Evolutionary conservation across 257 asterid species (phyloP), one percentile per base, ranked within the genome.

Genomic region (Gentiana macrophylla): DNA sequence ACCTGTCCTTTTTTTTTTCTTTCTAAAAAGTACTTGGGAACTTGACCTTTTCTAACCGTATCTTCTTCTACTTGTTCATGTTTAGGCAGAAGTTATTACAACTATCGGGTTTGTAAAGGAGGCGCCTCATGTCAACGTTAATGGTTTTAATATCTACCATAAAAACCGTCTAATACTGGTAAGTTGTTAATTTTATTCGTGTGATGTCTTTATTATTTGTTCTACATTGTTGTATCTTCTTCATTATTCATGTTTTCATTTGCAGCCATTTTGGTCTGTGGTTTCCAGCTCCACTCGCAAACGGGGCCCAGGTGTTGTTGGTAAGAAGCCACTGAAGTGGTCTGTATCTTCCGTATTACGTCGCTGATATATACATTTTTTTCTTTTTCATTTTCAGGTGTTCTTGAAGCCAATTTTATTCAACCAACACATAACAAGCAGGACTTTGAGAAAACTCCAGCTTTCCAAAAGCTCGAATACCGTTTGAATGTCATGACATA

Each of bases 221-320:
- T 50, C 32, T 3, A 36, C 5, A 13, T 13, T 43, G 50, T 37
- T 15, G 15, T 8, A 55, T 32, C 13, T 15, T 37, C 37, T 41
- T 66, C 61, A 53, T 62, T 53, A 57, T 51, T 67, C 8, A 41
- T 32, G 32, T 52, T 15, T 68, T 56, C 35, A 43, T 55, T 67
- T 80, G 89, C 85, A 90, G 98, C 98, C 98, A 52, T 90, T 84
- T 72, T 90, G 98, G 98, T 89, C 74, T 5, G 98, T 90, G 46
- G 89, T 77, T 51, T 50, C 24, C 49, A 72, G 80, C 57, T 72
- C 53, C 70, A 36, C 78, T 35, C 46, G 24, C 55, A 71, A 69
- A 75, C 80, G 94, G 76, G 94, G 98, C 76, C 81, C 89, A 81
- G 98, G 98, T 48, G 95, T 90, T 65, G 98, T 90, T 32, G 96